Conservation (phyloP, 495 filamentous ascomycete species). For the Penicillium simplicissimum region DNA sequence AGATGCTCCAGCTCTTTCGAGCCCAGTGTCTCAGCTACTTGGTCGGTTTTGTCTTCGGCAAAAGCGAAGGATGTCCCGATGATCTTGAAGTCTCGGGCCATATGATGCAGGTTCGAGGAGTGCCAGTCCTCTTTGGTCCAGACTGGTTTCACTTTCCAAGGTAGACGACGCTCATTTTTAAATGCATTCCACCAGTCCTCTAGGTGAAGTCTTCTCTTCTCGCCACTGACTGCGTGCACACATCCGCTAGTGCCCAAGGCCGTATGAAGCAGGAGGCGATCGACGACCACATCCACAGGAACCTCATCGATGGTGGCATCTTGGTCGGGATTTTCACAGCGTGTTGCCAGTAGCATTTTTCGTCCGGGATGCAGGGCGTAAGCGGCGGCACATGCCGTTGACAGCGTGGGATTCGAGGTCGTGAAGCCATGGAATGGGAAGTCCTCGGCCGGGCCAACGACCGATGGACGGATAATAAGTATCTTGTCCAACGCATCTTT, state of each 20-base stretch:
- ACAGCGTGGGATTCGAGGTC: slow-evolving; percentile 19
- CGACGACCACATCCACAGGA: slow-evolving; percentile 37
- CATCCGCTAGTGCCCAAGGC: slow-evolving; percentile 23
- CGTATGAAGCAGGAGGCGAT: slow-evolving; percentile 29
- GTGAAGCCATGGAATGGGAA: slow-evolving; percentile 27
- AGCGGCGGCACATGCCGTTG: slow-evolving; percentile 27
- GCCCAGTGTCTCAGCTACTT: slow-evolving; percentile 11
- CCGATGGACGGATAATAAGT: slow-evolving; percentile 29
- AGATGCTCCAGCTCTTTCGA: slow-evolving; percentile 10
- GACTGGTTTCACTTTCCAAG: slow-evolving; percentile 24
- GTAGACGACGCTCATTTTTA: slow-evolving; percentile 26
- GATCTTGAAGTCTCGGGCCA: slow-evolving; percentile 28
- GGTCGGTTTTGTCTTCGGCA: slow-evolving; percentile 24
- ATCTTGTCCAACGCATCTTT: slow-evolving; percentile 23
- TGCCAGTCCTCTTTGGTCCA: slow-evolving; percentile 34
- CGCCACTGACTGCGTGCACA: slow-evolving; percentile 35
- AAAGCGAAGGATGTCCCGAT: slow-evolving; percentile 36
- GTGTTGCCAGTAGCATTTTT: slow-evolving; percentile 18
- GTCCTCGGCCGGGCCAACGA: slow-evolving; percentile 27
- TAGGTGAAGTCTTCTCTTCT: slow-evolving; percentile 19
- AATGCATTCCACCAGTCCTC: slow-evolving; percentile 30
- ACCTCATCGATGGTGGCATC: slow-evolving; percentile 36
- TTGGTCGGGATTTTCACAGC: slow-evolving; percentile 23
- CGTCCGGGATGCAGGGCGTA: slow-evolving; percentile 29
- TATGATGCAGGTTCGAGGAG: slow-evolving; percentile 29